Evolutionary conservation across 805 yeast species (phyloP), one percentile per base, ranked within the genome.

Genomic region (Blastobotrys attinorum): DNA sequence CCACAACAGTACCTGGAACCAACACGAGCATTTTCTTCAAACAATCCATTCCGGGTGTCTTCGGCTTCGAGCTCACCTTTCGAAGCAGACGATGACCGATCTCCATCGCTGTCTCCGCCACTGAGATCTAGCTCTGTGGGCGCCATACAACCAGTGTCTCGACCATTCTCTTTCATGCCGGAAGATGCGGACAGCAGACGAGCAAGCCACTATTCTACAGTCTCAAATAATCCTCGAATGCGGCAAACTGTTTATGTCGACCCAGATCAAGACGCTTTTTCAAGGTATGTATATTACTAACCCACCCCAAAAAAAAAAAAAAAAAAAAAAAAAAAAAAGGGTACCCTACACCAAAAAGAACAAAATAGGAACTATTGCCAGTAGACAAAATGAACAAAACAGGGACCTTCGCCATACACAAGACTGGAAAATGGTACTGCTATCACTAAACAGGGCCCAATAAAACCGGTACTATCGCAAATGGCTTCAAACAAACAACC

Each of bases 41-140:
- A 53, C 40, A 53, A 53, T 39, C 57, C 57, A 21, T 53, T 53
- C 44, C 48, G 57, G 7, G 41, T 43, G 22, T 49, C 48, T 7
- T 45, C 53, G 37, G 40, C 37, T 13, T 23, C 34, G n/a, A 34
- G 31, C 40, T 55, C 61, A 21, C 62, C 62, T 10, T 44, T 51
- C 37, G 60, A 57, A 22, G 57, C 45, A 10, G 25, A 34, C 31
- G 22, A n/a, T 4, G 17, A n/a, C 18, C 16, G 16, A 17, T 11
- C 7, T 8, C 29, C 29, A 25, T 18, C 22, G 11, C 27, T 15
- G 8, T 13, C 31, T 15, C 41, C 41, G 35, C 41, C 41, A 10
- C 13, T 16, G 8, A 31, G 41, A 22, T 7, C 33, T 16, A 15
- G 5, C 18, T 22, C 39, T 22, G 31, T 23, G 29, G 16, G 20